Percentiles rank a stretch among this genome's conserved stretches.
These are phyloP conservation scores for Striga hermonthica DNA, from an alignment of 305 asterid species.

Conservation along the genomic window DNA sequence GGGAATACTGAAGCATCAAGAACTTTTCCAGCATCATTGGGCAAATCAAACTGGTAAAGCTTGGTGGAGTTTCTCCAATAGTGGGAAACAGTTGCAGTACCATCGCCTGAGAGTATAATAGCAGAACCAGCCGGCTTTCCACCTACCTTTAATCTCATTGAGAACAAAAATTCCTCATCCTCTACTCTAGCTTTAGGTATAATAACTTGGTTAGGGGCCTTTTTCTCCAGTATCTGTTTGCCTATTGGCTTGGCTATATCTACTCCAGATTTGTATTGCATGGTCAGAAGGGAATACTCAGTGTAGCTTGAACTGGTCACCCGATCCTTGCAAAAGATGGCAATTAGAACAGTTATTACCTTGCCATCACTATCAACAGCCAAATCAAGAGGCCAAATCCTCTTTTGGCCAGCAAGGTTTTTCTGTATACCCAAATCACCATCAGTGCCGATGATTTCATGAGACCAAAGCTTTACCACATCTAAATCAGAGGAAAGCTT, in stretches of 20 bases:
- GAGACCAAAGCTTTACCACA: conserved; percentile 75
- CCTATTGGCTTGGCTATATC: conserved; percentile 49
- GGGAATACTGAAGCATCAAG: conserved; percentile 88
- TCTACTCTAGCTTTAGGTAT: conserved; percentile 94
- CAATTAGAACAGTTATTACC: conserved; percentile 78
- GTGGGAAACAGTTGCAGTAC: conserved; percentile 94
- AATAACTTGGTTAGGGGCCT: conserved; percentile 82
- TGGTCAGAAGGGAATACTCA: conserved; percentile 84
- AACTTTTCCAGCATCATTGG: conserved; percentile 91
- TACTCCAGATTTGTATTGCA: conserved; percentile 85
- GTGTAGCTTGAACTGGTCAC: conserved; percentile 88
- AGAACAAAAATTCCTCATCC: conserved; percentile 80
- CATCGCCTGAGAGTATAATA: conserved; percentile 83
- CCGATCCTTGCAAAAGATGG: conserved; percentile 87
- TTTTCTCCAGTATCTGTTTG: conserved; percentile 72
- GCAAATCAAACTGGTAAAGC: conserved; percentile 89
- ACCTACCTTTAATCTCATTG: conserved; percentile 80
- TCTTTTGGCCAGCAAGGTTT: conserved; percentile 88
- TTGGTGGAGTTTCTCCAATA: conserved; percentile 80
- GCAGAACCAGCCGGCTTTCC: conserved; percentile 94
- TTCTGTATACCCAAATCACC: conserved; percentile 86
- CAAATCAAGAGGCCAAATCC: conserved; percentile 87
- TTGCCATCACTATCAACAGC: conserved; percentile 73
- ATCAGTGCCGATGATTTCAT: conserved; percentile 73
- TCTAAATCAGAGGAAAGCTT: conserved; percentile 42